Evolutionary conservation across 1,284 basidiomycete genomes (phyloP), one percentile per base, ranked within the genome.

Genomic region (Phellopilus nigrolimitatus): DNA sequence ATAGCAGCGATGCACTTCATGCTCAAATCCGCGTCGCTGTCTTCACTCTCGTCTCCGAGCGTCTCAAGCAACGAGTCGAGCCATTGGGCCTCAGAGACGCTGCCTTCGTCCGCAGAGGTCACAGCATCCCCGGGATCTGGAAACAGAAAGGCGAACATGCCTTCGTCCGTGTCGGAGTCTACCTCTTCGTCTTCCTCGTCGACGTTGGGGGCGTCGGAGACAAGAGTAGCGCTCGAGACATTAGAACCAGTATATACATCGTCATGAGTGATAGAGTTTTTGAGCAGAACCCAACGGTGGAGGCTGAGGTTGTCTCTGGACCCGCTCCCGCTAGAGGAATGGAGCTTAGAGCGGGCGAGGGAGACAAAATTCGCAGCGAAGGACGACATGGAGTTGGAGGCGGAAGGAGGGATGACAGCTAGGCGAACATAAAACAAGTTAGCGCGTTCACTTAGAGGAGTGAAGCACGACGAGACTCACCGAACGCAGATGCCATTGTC

Each of bases 251-350:
- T 21, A 37, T n/a, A 34, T 38, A 47, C 42, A 50, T 53, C 68
- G 71, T 72, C 37, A 62, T 71, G 73, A 57, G 79, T 68, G 59
- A 89, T 76, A 33, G 84, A 88, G 67, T 90, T 90, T 84, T 88
- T 88, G 66, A 90, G 76, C 53, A 90, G 75, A 51, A 90, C 87
- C 84, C 85, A 88, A 65, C 87, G 85, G 65, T 87, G 85, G 70
- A 90, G 76, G 69, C 79, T 87, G 71, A 76, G 75, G 60, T 71
- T 79, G 69, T 85, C 82, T 68, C 75, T 80, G 66, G 62, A 61
- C 58, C 66, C 63, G 53, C 73, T 69, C 53, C 74, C 73, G 60
- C 76, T 64, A 61, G 78, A 80, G 56, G 74, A 66, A 58, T 81
- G 79, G 68, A 90, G 74, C 74, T 90, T 90, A 67, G 72, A 79